Evolutionary conservation across 768 basidiomycete species (phyloP), one percentile per base, ranked within the genome.

Genomic region (Mycena vitilis): DNA sequence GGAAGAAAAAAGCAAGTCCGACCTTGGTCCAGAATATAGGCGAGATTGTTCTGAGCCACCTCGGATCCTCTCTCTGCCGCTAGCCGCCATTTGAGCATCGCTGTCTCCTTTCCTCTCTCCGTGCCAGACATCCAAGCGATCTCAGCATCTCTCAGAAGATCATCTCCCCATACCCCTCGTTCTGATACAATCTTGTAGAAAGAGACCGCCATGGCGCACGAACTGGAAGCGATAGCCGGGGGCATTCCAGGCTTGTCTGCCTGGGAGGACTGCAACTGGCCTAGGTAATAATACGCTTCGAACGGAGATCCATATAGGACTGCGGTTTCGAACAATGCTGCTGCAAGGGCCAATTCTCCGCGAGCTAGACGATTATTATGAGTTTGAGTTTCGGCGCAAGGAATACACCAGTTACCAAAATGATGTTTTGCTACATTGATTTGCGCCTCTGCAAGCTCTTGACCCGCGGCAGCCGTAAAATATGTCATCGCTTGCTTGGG

Each of bases 161-260:
- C 90, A 57, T 94, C 92, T 38, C 88, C 91, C 88, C 93, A 92
- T n/a, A 90, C 85, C 7, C 98, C 98, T 25, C 95, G 89, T 76
- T 99, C 98, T 0, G 94, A 87, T 6, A 96, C 95, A 8, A 94
- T 83, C 78, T 99, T 99, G 83, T 92, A 94, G 83, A 95, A 98
- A 1, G 95, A 93, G 3, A 97, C 94, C 0, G 95, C 94, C 72
- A 93, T 89, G 1, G 95, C 90, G 71, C 98, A 99, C 3, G 92
- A 91, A 42, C 95, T 92, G 0, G 89, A 87, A 44, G 83, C 82
- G 23, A 88, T 78, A 58, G 87, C 84, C 12, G 81, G 66, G 2
- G 86, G 84, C 7, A 88, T 73, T 7, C 76, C 78, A 12, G 81
- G 71, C 23, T 78, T 81, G 20, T 83, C 83, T 10, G 88, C 88